phyloP scores from a whole-genome alignment of 805 yeast genomes.

The Wickerhamomyces strasburgensis region DNA sequence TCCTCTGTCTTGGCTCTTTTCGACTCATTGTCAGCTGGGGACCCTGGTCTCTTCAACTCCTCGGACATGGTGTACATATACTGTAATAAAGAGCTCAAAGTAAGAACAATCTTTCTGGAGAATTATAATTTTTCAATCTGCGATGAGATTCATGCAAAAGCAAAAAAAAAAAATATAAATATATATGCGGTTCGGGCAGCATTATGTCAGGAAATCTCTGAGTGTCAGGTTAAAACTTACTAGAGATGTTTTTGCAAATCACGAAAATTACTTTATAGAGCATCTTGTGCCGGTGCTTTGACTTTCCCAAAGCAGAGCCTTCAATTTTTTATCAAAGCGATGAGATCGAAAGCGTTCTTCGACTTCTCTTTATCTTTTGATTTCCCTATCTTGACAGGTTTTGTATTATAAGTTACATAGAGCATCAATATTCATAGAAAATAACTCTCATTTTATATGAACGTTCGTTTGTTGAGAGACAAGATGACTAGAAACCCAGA shows the following conservation, averaged over 20 bases:
- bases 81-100: neutral
- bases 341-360: neutral
- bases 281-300: too few species aligned
- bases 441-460: too few species aligned
- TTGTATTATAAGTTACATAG: too few species aligned
- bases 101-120: too few species aligned
- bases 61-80: slow-evolving; percentile 7
- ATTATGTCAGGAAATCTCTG: neutral
- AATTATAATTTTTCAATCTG: neutral
- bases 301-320: too few species aligned
- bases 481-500: slow-evolving; percentile 32
- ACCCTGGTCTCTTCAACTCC: slow-evolving; percentile 20
- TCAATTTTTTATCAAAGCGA: neutral
- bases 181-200: neutral
- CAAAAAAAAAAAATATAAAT: neutral
- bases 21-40: slow-evolving; percentile 12
- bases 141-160: neutral
- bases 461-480: too few species aligned
- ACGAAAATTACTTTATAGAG: too few species aligned
- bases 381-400: slow-evolving; percentile 1
- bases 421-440: too few species aligned
- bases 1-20: slow-evolving; percentile 15
- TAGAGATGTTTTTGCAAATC: too few species aligned
- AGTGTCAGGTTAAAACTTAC: too few species aligned
- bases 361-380: neutral